A percentile compares a stretch with the other conserved stretches of the same genome.
Evolutionary conservation across 1,284 basidiomycete genomes (phyloP).

Genomic region (Pterulicium gracile): DNA sequence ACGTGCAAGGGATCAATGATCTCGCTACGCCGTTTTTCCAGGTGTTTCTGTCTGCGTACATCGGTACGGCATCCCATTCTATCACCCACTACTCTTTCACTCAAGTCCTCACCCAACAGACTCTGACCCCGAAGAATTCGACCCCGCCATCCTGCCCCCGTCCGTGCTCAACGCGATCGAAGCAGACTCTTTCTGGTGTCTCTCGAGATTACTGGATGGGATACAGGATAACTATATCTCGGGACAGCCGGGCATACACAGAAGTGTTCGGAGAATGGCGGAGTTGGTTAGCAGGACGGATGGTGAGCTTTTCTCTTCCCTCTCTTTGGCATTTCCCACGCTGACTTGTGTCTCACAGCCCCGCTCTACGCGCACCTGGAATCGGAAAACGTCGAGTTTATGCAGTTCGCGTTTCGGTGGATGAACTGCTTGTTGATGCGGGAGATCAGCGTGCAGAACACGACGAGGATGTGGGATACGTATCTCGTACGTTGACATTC

Average conservation of each 20-base stretch:
- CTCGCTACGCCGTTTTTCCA: slow-evolving; percentile 93
- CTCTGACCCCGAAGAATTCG: slow-evolving; percentile 80
- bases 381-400: slow-evolving; percentile 89
- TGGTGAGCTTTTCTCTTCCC: slow-evolving; percentile 43
- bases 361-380: slow-evolving; percentile 78
- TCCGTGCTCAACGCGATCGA: slow-evolving; percentile 75
- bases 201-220: slow-evolving; percentile 86
- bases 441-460: slow-evolving; percentile 90
- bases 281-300: slow-evolving; percentile 90
- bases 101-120: slow-evolving; percentile 32
- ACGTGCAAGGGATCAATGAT: slow-evolving; percentile 97
- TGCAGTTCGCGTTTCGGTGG: slow-evolving; percentile 98
- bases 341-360: no score
- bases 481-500: slow-evolving; percentile 62
- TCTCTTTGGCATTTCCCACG: no score
- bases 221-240: slow-evolving; percentile 97
- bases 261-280: slow-evolving; percentile 86
- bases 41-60: slow-evolving; percentile 86
- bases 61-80: slow-evolving; percentile 48
- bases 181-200: slow-evolving; percentile 95
- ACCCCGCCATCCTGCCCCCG: slow-evolving; percentile 65
- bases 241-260: slow-evolving; percentile 89
- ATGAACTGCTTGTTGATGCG: slow-evolving; percentile 98
- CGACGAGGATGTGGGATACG: slow-evolving; percentile 98
- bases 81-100: slow-evolving; percentile 7